phyloP scores from a whole-genome alignment of 257 asterid species.

The Capsicum baccatum region DNA sequence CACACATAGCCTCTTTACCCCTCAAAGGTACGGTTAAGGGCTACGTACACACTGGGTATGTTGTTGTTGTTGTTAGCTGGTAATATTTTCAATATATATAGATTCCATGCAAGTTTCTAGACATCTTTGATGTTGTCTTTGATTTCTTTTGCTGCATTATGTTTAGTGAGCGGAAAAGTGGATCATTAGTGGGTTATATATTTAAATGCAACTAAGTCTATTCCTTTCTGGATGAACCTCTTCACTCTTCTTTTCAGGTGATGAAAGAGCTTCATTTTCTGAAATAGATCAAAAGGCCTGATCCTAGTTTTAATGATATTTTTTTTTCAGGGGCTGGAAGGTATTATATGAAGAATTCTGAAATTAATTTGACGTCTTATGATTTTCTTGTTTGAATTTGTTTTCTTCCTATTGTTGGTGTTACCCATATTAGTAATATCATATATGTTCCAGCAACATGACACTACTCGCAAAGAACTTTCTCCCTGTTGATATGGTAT shows the following conservation, averaged over 20 bases:
- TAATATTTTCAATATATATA: neutral
- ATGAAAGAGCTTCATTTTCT: slow-evolving; percentile 64
- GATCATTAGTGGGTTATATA: neutral
- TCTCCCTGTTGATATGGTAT: slow-evolving; percentile 87
- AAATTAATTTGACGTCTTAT: neutral
- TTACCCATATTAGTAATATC: slow-evolving; percentile 38
- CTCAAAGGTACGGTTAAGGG: neutral
- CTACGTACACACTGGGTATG: neutral
- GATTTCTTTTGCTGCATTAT: neutral
- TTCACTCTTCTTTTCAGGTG: slow-evolving; percentile 47
- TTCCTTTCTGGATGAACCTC: slow-evolving; percentile 4
- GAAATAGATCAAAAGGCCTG: slow-evolving; percentile 82
- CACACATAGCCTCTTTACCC: neutral
- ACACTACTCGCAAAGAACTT: slow-evolving; percentile 69
- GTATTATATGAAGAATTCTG: slow-evolving; percentile 43
- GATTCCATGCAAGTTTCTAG: slow-evolving; percentile 32
- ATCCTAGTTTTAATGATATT: slow-evolving; percentile 77
- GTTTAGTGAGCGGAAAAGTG: slow-evolving; percentile 7
- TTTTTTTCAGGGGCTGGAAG: slow-evolving; percentile 96
- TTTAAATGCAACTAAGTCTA: neutral
- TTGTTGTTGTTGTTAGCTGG: neutral
- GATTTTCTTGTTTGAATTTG: neutral
- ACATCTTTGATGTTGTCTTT: slow-evolving; percentile 29
- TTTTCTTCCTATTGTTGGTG: slow-evolving; percentile 26
- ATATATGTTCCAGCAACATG: slow-evolving; percentile 59